Conservation (phyloP, 441 rosid genomes). For the Hypseocharis bilobata region DNA sequence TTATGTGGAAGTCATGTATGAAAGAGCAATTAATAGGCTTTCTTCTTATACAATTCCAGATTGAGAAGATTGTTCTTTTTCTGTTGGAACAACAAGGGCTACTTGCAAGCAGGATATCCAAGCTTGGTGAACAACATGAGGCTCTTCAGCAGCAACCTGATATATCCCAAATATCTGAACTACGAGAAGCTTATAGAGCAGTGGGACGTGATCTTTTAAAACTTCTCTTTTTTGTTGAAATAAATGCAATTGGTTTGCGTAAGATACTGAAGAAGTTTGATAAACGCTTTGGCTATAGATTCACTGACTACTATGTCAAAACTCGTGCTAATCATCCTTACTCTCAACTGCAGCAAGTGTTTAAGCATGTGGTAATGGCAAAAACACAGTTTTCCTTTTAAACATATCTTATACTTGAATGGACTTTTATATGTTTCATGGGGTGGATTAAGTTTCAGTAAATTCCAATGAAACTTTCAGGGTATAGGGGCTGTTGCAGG, state of each 20-base stretch:
- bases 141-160: conserved; percentile 59
- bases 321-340: conserved; percentile 97
- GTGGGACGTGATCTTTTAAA: conserved; percentile 70
- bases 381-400: conserved; percentile 11
- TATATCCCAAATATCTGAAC: conserved; percentile 45
- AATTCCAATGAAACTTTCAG: conserved; percentile 31
- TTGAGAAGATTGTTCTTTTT: conserved; percentile 86
- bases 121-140: conserved; percentile 57
- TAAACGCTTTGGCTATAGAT: conserved; percentile 83
- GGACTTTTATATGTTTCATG: background rate
- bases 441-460: conserved; percentile 19
- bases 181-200: conserved; percentile 67
- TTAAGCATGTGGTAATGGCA: conserved; percentile 83
- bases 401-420: conserved; percentile 1
- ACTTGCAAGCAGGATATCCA: conserved; percentile 58
- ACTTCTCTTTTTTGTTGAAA: conserved; percentile 77
- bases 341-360: conserved; percentile 94
- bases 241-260: conserved; percentile 82
- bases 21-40: background rate
- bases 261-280: conserved; percentile 94
- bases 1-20: background rate
- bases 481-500: conserved; percentile 97
- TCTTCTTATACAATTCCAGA: conserved; percentile 39
- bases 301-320: conserved; percentile 80
- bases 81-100: conserved; percentile 94